Base-by-base conservation (phyloP, 2,329 filamentous ascomycete species). In the Madurella mycetomatis region DNA sequence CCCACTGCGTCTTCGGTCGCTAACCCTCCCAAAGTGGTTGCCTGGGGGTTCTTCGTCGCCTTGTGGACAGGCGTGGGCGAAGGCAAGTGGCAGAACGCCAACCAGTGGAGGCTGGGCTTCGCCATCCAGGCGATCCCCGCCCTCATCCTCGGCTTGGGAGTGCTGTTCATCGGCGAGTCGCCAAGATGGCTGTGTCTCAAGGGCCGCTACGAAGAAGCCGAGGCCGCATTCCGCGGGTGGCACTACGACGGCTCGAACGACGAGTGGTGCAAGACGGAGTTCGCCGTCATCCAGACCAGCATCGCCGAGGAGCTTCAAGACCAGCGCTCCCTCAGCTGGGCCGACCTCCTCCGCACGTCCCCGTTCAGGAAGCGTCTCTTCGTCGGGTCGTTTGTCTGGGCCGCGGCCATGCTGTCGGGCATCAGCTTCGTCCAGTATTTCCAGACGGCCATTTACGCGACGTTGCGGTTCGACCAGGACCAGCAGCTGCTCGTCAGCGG, bases 361-460 rank as follows among this genome's bases (percentile, higher is more conserved):
- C 56, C 69, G 0, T 73, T 73, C 51, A 60, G 71, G 44, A 71
- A 65, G 30, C 60, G 71, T 0, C 64, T 73, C 1, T 73, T 73
- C 40, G 70, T 73, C 0, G 71, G 71, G 0, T 66, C 67, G 0
- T 73, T 73, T 13, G 71, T 73, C 1, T 73, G 71, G 71, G 71
- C 69, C 1, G 71, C 71, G 0, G 71, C 71, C 2, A 73, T 73
- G 71, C 32, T 73, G 1, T 71, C 70, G 0, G 71, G 71, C 1
- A 73, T 73, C 34, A 72, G 69, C 0, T 73, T 73, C n/a, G 72
- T 73, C 1, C 71, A 73, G 57, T 73, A 73, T 32, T 73, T 69
- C 49, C 71, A 73, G 57, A 73, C 71, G 0, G 70, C 71, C 4
- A 73, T 73, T 48, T 73, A 73, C 45, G 70, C 71, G 0, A 73